phyloP scores from a whole-genome alignment of 108 stramenopile species.

The Skeletonema menzelii region DNA sequence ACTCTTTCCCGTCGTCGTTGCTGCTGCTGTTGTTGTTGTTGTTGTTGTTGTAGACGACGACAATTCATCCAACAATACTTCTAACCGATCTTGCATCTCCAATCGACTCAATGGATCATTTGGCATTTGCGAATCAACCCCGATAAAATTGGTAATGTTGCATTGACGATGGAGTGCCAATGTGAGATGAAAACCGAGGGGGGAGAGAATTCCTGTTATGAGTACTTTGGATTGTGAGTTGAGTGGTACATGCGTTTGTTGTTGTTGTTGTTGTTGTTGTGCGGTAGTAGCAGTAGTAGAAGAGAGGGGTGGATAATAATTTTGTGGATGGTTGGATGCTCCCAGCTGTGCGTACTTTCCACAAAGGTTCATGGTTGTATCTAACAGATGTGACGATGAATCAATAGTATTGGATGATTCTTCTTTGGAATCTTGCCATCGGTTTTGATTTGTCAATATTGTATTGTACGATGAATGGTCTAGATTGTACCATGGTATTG shows the following conservation, averaged over 20 bases:
- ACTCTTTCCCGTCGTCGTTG: too few relatives aligned
- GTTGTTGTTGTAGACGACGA: too few relatives aligned
- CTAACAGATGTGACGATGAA: background rate
- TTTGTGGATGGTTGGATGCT: slow-evolving; percentile 28
- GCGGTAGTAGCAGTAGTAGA: too few relatives aligned
- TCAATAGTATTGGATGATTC: background rate
- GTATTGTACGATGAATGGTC: slow-evolving; percentile 12
- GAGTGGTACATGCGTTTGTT: slow-evolving; percentile 11
- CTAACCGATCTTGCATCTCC: slow-evolving; percentile 53
- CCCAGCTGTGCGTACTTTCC: slow-evolving; percentile 34
- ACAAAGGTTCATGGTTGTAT: slow-evolving; percentile 17
- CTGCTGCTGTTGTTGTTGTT: too few relatives aligned
- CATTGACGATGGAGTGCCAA: slow-evolving; percentile 61
- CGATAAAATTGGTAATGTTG: slow-evolving; percentile 62
- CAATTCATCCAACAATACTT: slow-evolving; percentile 49
- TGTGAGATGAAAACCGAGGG: slow-evolving; percentile 64
- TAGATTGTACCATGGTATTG: slow-evolving; percentile 16
- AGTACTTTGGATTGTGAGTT: slow-evolving; percentile 51
- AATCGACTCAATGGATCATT: slow-evolving; percentile 67
- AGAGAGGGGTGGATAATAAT: slow-evolving; percentile 17
- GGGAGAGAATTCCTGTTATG: slow-evolving; percentile 73
- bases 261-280: background rate
- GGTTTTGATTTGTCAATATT: slow-evolving; percentile 3
- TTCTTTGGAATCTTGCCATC: slow-evolving; percentile 6
- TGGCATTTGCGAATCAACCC: slow-evolving; percentile 67